Base-by-base conservation (phyloP, 2,329 filamentous ascomycete genomes). In the Alternaria conjuncta region DNA sequence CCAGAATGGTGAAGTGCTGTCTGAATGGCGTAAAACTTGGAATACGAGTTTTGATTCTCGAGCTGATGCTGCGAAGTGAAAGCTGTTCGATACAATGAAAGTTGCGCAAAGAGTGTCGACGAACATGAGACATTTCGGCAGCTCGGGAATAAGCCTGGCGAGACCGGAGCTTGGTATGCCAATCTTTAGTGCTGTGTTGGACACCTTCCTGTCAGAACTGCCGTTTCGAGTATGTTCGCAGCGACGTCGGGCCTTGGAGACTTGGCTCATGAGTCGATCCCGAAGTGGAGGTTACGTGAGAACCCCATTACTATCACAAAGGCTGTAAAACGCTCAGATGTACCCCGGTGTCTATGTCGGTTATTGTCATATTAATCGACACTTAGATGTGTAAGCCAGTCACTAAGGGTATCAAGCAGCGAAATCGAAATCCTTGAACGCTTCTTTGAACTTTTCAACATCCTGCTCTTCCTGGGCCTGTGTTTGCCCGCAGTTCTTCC, bases 361-460 rank as follows among this genome's bases (percentile, higher is more conserved):
- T 13, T 3, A 51, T 11, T 3, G 28, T 51, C 20, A 13, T 15
- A 15, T 36, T 2, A 11, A 1, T 26, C 18, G 20, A 36, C 5
- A 36, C 49, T 36, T 51, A 15, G 4, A 32, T 15, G 13, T 23
- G 18, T 3, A 46, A n/a, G 15, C 25, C 6, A 23, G 10, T 11
- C 3, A 36, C n/a, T 20, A 12, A 10, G 50, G 44, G 49, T 46
- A 63, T 65, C 46, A 67, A 58, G 56, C 63, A 32, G 92, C 91
- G 78, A 97, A 97, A 79, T 99, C 95, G 86, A 92, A 97, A 30
- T 88, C 84, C 80, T 92, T 90, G 76, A 97, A 99, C 1, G 90
- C 90, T 70, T 87, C 85, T 72, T 95, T 94, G 80, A 98, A 96
- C 10, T 86, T 87, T 57, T 89, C 87, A 3, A 91, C 92, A 78